Evolutionary conservation across 2,329 filamentous ascomycete genomes (phyloP), one percentile per base, ranked within the genome.

Genomic region (Sporothrix globosa): DNA sequence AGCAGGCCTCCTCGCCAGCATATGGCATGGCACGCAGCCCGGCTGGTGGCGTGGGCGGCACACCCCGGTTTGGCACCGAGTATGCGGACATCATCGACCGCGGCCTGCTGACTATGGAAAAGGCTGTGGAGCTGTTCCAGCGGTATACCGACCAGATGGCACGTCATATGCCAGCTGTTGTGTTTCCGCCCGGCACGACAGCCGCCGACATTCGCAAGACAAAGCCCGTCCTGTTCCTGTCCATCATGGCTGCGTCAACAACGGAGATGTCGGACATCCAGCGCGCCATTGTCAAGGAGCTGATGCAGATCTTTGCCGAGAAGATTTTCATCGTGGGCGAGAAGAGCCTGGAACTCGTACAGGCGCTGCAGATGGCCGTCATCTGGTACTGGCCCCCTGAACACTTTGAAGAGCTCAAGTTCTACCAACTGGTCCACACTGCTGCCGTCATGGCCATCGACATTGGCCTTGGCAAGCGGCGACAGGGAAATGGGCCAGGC

Each of bases 321-420:
- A 88, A 88, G 74, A 85, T 95, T 53, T 86, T 96, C 74, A 82
- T 93, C 41, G 86, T 87, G 7, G 92, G 92, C 14, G 89, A 93
- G 75, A 97, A 96, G 82, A 92, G 87, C 48, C 80, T 97, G 21
- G 93, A 97, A 78, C 83, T 97, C 7, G 88, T 96, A 10, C 93
- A 97, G 80, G 87, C 92, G 1, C 81, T 97, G 53, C 86, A 92
- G 71, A 82, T 97, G 3, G 84, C 88, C 7, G 88, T 90, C n/a
- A 86, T 93, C 24, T 97, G 93, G 92, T 96, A 97, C 78, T 89
- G 89, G 78, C 92, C 92, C 19, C 93, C 93, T 0, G 90, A 95
- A 74, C 87, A 91, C 75, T 92, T 92, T 71, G 92, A 96, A 76
- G 91, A 96, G 80, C 87, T 95, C 76, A 96, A 96, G 77, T 96